phyloP scores from a whole-genome alignment of 345 rosid species.

The Nasturtium officinale region DNA sequence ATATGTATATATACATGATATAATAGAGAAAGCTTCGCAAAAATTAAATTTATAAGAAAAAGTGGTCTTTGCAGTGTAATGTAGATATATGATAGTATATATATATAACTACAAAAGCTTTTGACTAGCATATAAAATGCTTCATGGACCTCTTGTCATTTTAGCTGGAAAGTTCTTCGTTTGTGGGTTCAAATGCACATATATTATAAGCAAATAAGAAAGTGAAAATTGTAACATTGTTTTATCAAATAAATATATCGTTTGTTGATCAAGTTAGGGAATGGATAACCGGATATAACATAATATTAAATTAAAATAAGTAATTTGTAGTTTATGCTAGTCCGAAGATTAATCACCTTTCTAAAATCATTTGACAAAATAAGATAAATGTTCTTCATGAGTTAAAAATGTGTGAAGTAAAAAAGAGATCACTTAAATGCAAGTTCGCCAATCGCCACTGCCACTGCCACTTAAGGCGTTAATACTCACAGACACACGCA shows the following conservation, averaged over 20 bases:
- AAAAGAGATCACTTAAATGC: constrained; percentile 13
- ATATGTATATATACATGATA: background rate
- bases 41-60: background rate
- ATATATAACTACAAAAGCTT: constrained; percentile 6
- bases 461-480: background rate
- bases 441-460: constrained; percentile 12
- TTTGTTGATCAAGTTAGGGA: background rate
- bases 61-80: constrained; percentile 4
- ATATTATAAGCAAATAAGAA: background rate
- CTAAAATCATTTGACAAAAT: background rate
- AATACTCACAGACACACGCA: constrained; percentile 25
- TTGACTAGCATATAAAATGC: constrained; percentile 40
- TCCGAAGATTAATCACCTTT: background rate
- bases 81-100: background rate
- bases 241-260: background rate
- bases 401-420: no score
- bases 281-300: background rate
- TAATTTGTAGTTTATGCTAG: background rate
- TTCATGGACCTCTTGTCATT: constrained; percentile 39
- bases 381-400: no score
- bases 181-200: constrained; percentile 12
- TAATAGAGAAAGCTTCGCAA: constrained; percentile 9
- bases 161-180: constrained; percentile 43
- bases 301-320: background rate
- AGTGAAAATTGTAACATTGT: background rate